phyloP scores from a whole-genome alignment of 2,329 filamentous ascomycete genomes.

The Fusarium verticillioides region DNA sequence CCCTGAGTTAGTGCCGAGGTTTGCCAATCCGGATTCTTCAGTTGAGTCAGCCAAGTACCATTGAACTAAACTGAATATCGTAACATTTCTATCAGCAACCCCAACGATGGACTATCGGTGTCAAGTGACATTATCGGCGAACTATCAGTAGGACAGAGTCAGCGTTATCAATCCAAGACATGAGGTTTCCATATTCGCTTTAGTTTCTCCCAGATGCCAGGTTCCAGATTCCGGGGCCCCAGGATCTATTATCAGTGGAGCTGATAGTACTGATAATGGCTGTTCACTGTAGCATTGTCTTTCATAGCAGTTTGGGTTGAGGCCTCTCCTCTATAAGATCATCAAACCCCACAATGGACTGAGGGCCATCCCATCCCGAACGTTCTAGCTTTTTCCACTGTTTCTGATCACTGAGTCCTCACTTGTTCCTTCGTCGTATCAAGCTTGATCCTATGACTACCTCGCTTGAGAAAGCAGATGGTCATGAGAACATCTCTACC shows the following conservation, averaged over 20 bases:
- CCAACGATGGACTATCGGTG: too few relatives aligned
- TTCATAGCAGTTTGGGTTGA: not conserved
- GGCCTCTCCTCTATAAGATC: not conserved
- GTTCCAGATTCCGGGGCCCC: not conserved
- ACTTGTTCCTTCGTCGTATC: not conserved
- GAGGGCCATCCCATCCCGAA: not conserved
- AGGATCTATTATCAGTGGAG: not conserved
- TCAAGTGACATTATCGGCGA: not conserved
- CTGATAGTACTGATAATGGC: not conserved
- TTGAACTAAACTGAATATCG: not conserved
- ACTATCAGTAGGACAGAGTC: not conserved
- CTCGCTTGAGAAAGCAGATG: not conserved
- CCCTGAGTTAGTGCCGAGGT: not conserved
- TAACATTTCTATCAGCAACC: not conserved
- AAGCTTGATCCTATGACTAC: not conserved
- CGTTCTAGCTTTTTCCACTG: rapidly evolving
- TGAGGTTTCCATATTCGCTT: not conserved
- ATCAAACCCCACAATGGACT: not conserved
- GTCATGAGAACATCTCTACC: not conserved
- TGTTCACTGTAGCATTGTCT: not conserved
- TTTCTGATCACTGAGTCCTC: rapidly evolving
- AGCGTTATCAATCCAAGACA: not conserved
- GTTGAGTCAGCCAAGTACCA: not conserved
- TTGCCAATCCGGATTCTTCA: not conserved
- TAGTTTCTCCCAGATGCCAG: not conserved